A percentile compares a stretch with the other conserved stretches of the same genome.
These are phyloP conservation scores for Halteria grandinella DNA, from an alignment of 73 alveolate species.

Conservation along the genomic window DNA sequence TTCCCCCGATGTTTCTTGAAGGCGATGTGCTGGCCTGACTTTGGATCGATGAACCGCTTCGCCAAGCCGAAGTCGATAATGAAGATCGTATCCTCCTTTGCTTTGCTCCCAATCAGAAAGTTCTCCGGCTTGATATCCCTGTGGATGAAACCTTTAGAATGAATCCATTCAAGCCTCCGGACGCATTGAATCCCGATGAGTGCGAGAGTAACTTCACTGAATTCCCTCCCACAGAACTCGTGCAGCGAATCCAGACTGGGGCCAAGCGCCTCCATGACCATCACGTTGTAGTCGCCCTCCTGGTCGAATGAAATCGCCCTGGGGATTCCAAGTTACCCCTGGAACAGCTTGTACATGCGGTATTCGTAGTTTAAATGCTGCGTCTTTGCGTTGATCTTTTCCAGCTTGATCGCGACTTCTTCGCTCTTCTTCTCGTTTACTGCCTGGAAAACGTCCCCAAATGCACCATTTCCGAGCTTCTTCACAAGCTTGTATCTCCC, in stretches of 20 bases:
- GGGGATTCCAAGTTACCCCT: slow-evolving; percentile 28
- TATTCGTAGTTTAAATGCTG: slow-evolving; percentile 13
- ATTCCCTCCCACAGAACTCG: too few species aligned
- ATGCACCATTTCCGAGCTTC: slow-evolving; percentile 90
- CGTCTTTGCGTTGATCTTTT: not conserved
- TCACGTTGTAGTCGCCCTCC: too few species aligned
- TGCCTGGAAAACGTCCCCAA: slow-evolving; percentile 82
- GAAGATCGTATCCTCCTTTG: slow-evolving; percentile 72
- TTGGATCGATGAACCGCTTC: slow-evolving; percentile 70
- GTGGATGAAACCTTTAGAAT: too few species aligned
- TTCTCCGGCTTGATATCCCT: too few species aligned
- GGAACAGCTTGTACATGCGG: not conserved
- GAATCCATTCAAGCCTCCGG: too few species aligned
- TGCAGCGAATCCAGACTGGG: too few species aligned
- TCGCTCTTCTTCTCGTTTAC: slow-evolving; percentile 66
- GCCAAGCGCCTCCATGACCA: too few species aligned
- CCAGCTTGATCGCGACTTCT: slow-evolving; percentile 90
- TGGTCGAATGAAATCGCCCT: too few species aligned
- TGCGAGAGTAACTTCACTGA: too few species aligned
- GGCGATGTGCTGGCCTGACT: slow-evolving; percentile 61
- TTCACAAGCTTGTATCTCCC: slow-evolving; percentile 58
- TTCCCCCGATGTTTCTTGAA: slow-evolving; percentile 65
- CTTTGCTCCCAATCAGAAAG: too few species aligned
- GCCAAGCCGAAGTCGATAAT: slow-evolving; percentile 86
- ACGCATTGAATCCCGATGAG: too few species aligned